Evolutionary conservation across 805 yeast species (phyloP).

Genomic region (Metschnikowia cubensis): DNA sequence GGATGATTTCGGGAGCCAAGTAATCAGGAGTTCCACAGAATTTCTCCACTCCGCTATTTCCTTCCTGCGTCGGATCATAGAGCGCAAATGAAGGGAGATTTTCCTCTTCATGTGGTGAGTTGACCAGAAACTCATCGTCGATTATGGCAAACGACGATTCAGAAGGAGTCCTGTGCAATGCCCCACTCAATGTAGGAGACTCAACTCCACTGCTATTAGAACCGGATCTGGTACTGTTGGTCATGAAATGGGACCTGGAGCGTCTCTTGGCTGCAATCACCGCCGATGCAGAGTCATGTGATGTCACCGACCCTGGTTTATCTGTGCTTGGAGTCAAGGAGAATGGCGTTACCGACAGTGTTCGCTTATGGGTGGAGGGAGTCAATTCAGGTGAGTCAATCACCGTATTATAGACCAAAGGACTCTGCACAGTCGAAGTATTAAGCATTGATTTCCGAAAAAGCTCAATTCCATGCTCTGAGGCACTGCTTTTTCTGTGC

Average conservation of each 20-base stretch:
- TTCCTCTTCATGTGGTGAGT: constrained; percentile 24
- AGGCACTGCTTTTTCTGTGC: constrained; percentile 39
- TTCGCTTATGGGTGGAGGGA: constrained; percentile 27
- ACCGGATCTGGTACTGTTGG: constrained; percentile 19
- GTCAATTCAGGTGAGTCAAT: constrained; percentile 16
- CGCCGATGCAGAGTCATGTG: constrained; percentile 11
- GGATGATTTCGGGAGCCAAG: constrained; percentile 92
- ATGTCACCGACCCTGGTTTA: constrained; percentile 7
- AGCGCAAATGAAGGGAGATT: constrained; percentile 47
- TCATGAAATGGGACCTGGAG: constrained; percentile 16
- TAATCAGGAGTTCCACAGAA: constrained; percentile 98
- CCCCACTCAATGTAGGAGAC: constrained; percentile 49
- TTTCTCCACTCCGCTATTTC: constrained; percentile 42
- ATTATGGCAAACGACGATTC: constrained; percentile 55
- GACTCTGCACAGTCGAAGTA: constrained; percentile 20
- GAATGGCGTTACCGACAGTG: constrained; percentile 43
- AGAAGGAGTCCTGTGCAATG: constrained; percentile 46
- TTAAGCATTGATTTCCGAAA: constrained; percentile 28
- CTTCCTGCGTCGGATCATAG: constrained; percentile 63
- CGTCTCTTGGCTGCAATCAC: constrained; percentile 13
- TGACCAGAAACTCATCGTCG: constrained; percentile 40
- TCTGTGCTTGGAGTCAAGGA: constrained; percentile 34
- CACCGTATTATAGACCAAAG: constrained; percentile 17
- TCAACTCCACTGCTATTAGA: constrained; percentile 42
- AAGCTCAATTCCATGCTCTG: constrained; percentile 40